Conservation (phyloP, 1,284 basidiomycete species). For the Ceratobasidium sp. region DNA sequence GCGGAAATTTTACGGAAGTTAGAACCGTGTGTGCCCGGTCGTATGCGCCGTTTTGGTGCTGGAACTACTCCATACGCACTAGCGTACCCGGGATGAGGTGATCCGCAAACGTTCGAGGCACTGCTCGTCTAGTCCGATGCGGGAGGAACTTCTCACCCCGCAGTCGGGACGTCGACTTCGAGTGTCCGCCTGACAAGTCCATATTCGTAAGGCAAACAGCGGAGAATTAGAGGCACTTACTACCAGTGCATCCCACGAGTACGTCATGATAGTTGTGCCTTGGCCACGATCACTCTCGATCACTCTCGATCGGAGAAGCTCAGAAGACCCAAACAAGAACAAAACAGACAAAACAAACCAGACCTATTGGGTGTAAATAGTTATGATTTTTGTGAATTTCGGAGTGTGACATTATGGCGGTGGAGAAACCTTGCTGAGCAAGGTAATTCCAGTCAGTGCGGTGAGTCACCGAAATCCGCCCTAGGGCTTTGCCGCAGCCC, state of each 20-base stretch:
- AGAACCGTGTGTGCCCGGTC: not conserved
- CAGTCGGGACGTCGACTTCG: too few relatives aligned
- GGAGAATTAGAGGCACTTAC: not conserved
- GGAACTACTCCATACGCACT: constrained; percentile 8
- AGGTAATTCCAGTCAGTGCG: too few relatives aligned
- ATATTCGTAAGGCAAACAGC: not conserved
- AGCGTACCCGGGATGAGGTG: not conserved
- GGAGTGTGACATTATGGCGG: too few relatives aligned
- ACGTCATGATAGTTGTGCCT: constrained; percentile 17
- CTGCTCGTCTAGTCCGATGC: constrained; percentile 10
- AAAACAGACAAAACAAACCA: too few relatives aligned
- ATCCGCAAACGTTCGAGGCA: constrained; percentile 1
- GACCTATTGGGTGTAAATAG: too few relatives aligned
- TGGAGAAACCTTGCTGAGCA: too few relatives aligned
- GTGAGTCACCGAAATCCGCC: too few relatives aligned
- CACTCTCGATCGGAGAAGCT: constrained; percentile 3
- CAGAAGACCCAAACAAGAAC: not conserved
- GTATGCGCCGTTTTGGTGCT: too few relatives aligned
- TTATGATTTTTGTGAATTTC: too few relatives aligned
- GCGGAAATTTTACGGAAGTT: not conserved
- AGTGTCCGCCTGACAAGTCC: too few relatives aligned
- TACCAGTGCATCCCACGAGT: not conserved
- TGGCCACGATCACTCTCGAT: constrained; percentile 21
- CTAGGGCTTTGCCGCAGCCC: too few relatives aligned
- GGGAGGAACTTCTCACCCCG: constrained; percentile 11